Conservation (phyloP, 176 grass and related monocot species). For the Musa beccarii region DNA sequence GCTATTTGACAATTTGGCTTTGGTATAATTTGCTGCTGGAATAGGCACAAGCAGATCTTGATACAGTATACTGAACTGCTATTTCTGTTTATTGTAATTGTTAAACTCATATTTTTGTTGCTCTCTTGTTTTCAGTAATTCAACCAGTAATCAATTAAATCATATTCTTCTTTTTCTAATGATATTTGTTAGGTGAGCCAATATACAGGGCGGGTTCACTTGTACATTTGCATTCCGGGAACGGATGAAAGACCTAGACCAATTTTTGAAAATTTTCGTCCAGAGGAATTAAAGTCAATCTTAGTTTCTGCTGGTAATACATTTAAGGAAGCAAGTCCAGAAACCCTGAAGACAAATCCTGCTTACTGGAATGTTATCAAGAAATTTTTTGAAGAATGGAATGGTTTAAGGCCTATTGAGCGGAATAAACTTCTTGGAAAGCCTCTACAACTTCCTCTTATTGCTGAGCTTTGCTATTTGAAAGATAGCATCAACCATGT, state of each 20-base stretch:
- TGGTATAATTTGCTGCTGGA: too few species aligned
- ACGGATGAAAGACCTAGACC: constrained; percentile 68
- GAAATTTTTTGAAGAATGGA: constrained; percentile 79
- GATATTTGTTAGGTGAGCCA: constrained; percentile 65
- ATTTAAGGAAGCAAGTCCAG: constrained; percentile 24
- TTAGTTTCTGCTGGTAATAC: constrained; percentile 31
- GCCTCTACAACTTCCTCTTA: constrained; percentile 80
- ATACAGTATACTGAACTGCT: too few species aligned
- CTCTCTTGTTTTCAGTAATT: background rate
- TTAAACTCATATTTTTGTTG: too few species aligned
- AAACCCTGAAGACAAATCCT: constrained; percentile 54
- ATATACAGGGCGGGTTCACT: constrained; percentile 78
- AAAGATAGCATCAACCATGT: constrained; percentile 58
- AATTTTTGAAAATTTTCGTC: constrained; percentile 82
- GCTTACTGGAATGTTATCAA: constrained; percentile 53
- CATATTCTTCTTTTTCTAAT: constrained; percentile 7
- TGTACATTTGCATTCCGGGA: constrained; percentile 78
- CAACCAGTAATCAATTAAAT: background rate
- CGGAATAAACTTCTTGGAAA: constrained; percentile 72
- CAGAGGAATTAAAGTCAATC: constrained; percentile 68
- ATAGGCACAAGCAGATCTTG: too few species aligned
- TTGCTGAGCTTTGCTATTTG: constrained; percentile 70
- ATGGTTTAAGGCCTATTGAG: constrained; percentile 70
- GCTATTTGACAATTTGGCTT: too few species aligned
- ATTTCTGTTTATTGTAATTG: too few species aligned